Conservation (phyloP, 75 land plant genomes). For the Selaginella tamariscina region DNA sequence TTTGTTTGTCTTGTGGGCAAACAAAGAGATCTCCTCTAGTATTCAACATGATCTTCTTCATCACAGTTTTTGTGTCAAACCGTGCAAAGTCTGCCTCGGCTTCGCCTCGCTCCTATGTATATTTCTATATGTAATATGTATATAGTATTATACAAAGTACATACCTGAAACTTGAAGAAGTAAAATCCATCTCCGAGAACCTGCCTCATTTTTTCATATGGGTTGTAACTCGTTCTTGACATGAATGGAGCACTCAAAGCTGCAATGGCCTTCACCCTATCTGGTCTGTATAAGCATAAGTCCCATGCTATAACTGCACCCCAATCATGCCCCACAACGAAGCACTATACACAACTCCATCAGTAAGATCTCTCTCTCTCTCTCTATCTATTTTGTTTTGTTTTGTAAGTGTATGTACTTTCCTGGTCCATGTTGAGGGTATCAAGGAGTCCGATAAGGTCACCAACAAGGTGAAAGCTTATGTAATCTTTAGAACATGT, state of each 20-base stretch:
- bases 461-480: constrained; percentile 42
- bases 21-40: neutral
- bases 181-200: neutral
- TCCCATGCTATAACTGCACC: constrained; percentile 19
- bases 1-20: constrained; percentile 24
- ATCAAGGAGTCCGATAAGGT: constrained; percentile 38
- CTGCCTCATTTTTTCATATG: neutral
- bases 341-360: constrained; percentile 7
- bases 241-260: constrained; percentile 13
- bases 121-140: neutral
- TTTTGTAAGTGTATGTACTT: too few relatives aligned
- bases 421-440: constrained; percentile 15
- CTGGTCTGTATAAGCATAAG: constrained; percentile 16
- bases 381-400: too few relatives aligned
- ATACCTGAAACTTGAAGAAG: neutral
- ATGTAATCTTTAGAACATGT: constrained; percentile 23
- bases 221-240: neutral
- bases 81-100: neutral
- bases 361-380: too few relatives aligned
- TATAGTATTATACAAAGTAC: neutral
- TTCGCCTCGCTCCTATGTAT: neutral
- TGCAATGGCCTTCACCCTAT: constrained; percentile 10
- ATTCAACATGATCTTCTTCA: neutral
- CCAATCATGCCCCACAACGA: constrained; percentile 18
- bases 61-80: neutral